A percentile compares a stretch with the other conserved stretches of the same genome.
phyloP scores from a whole-genome alignment of 805 yeast species.

The Teunomyces tritomae region DNA sequence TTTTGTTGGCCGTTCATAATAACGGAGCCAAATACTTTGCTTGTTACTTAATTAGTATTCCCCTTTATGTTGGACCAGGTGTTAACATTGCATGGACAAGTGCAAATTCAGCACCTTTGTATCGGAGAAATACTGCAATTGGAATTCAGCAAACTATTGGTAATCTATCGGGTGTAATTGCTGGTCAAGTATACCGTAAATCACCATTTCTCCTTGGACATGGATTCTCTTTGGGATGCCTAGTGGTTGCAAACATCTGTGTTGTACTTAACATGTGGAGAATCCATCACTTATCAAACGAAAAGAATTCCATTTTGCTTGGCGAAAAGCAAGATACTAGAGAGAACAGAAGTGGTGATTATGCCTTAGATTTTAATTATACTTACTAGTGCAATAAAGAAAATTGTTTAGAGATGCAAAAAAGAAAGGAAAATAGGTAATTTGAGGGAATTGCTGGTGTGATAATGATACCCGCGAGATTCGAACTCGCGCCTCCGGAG shows the following conservation, averaged over 20 bases:
- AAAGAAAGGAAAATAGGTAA: slow-evolving; percentile 13
- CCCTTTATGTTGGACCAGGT: slow-evolving; percentile 37
- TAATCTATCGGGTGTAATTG: slow-evolving; percentile 44
- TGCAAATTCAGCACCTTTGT: slow-evolving; percentile 40
- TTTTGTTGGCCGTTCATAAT: slow-evolving; percentile 25
- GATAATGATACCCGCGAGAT: slow-evolving; percentile 20
- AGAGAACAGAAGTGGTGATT: slow-evolving; percentile 18
- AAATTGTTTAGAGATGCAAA: neutral
- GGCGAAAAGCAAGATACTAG: slow-evolving; percentile 18
- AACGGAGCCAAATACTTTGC: slow-evolving; percentile 37
- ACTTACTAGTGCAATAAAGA: slow-evolving; percentile 6
- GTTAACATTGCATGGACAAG: slow-evolving; percentile 45
- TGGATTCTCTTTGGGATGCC: slow-evolving; percentile 37
- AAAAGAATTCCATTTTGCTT: slow-evolving; percentile 12
- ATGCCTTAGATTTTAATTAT: slow-evolving; percentile 20
- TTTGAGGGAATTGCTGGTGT: slow-evolving; percentile 16
- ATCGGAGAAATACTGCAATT: slow-evolving; percentile 41
- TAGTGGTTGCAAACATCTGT: slow-evolving; percentile 18
- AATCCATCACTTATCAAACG: slow-evolving; percentile 7
- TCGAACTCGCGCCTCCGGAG: slow-evolving; percentile 22
- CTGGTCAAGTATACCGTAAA: slow-evolving; percentile 41
- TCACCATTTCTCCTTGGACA: slow-evolving; percentile 41
- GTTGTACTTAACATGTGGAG: slow-evolving; percentile 14
- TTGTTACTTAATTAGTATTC: slow-evolving; percentile 31
- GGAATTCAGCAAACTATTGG: slow-evolving; percentile 45